A percentile compares a stretch with the other conserved stretches of the same genome.
phyloP scores from a whole-genome alignment of 768 basidiomycete species.

The Pulveroboletus frians region DNA sequence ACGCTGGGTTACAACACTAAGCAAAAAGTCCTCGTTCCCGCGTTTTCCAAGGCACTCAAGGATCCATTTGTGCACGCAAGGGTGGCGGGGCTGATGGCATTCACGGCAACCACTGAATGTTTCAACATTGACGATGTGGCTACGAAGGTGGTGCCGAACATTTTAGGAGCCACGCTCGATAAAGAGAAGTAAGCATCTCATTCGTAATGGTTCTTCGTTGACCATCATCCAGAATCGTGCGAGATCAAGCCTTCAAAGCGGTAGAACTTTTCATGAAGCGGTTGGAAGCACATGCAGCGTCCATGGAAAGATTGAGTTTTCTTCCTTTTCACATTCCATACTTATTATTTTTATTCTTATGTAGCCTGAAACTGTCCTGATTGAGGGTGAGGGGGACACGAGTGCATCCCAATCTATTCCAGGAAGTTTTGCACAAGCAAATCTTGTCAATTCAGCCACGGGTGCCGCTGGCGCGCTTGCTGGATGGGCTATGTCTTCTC shows the following conservation, averaged over 20 bases:
- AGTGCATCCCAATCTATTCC: constrained; percentile 25
- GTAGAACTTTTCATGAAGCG: constrained; percentile 82
- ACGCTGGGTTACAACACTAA: constrained; percentile 83
- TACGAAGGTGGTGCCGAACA: constrained; percentile 80
- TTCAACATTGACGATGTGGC: constrained; percentile 88
- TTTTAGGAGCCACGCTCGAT: constrained; percentile 77
- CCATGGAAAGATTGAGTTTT: constrained; percentile 59
- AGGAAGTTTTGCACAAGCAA: constrained; percentile 24
- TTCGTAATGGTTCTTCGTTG: neutral
- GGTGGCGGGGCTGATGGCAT: constrained; percentile 91
- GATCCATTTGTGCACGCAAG: constrained; percentile 90
- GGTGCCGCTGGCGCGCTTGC: constrained; percentile 90
- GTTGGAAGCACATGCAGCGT: constrained; percentile 70
- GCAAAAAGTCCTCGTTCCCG: constrained; percentile 94
- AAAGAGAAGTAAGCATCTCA: constrained; percentile 73
- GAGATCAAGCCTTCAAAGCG: constrained; percentile 95
- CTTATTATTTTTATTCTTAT: neutral
- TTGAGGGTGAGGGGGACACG: constrained; percentile 36
- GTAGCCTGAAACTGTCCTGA: constrained; percentile 53
- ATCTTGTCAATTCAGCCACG: constrained; percentile 77
- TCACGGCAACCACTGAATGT: constrained; percentile 90
- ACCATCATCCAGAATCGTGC: constrained; percentile 58
- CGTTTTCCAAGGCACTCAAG: constrained; percentile 84
- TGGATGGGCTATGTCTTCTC: constrained; percentile 92
- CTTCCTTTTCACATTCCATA: too few relatives aligned